Evolutionary conservation across 768 basidiomycete genomes (phyloP).

Genomic region (Hydnomerulius pinastri): DNA sequence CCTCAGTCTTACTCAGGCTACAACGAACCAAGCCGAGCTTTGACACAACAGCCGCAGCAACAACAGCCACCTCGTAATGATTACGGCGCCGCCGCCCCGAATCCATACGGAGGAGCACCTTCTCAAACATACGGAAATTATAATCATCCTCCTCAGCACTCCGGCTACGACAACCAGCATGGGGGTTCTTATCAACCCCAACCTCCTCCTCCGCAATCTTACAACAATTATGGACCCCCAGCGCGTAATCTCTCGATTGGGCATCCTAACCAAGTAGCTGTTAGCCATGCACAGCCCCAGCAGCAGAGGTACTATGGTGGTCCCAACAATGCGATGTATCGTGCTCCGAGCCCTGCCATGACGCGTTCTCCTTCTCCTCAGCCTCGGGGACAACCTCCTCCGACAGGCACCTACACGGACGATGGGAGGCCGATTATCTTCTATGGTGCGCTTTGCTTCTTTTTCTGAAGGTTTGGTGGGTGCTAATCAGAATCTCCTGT

Average conservation of each 20-base stretch:
- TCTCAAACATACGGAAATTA: slow-evolving; percentile 16
- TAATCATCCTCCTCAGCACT: slow-evolving; percentile 21
- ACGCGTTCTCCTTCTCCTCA: slow-evolving; percentile 55
- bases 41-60: slow-evolving; percentile 37
- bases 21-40: slow-evolving; percentile 29
- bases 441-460: slow-evolving; percentile 63
- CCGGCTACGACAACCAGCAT: slow-evolving; percentile 21
- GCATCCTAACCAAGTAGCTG: slow-evolving; percentile 14
- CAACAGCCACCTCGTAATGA: slow-evolving; percentile 25
- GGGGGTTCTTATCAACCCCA: slow-evolving; percentile 18
- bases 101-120: slow-evolving; percentile 9
- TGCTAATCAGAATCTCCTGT: slow-evolving; percentile 1
- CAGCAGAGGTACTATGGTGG: slow-evolving; percentile 31
- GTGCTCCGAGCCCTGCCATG: slow-evolving; percentile 43
- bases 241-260: slow-evolving; percentile 6
- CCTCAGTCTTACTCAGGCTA: slow-evolving; percentile 23
- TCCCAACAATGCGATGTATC: slow-evolving; percentile 33
- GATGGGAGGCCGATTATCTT: slow-evolving; percentile 83
- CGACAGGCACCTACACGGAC: slow-evolving; percentile 80
- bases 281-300: slow-evolving; percentile 34
- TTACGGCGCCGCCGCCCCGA: slow-evolving; percentile 13
- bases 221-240: slow-evolving; percentile 9
- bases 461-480: slow-evolving; percentile 6
- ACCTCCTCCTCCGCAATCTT: slow-evolving; percentile 9
- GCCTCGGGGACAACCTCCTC: slow-evolving; percentile 41